Base-by-base conservation (phyloP, 495 filamentous ascomycete species). In the Penicillium arizonense region DNA sequence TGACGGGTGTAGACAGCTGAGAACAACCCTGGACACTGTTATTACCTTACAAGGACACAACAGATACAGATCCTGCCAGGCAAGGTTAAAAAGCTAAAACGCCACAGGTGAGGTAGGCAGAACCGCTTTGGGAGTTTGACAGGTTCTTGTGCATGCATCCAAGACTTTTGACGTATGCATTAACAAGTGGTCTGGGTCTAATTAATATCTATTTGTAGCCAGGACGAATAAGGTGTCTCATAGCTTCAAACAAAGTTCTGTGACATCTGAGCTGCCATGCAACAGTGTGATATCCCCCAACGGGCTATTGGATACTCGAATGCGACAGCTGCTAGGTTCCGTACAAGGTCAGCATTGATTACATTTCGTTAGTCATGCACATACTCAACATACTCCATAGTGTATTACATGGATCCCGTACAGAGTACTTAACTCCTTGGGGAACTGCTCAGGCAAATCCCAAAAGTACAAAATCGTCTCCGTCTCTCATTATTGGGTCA, bases 181-280 rank as follows among this genome's bases (percentile, higher is more conserved):
- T 32, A 20, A 34, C 43, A 44, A 41, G 20, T 39, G 44, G 43
- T 52, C 58, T 52, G 50, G 58, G 47, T 55, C 52, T 26, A 37
- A 35, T 56, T 21, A 5, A 45, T 21, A 50, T 28, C 23, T 26
- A 34, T 40, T 23, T 21, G 12, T 7, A 35, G 23, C 26, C 10
- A 24, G 24, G 24, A 9, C 16, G 37, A 52, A 51, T 40, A 13
- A 16, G 21, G 23, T 11, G n/a, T 2, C 3, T n/a, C 12, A 6
- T 26, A 12, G 4, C 3, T 0, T 37, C 10, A 42, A 55, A 54
- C 35, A 51, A 34, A 54, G 52, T 58, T 62, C 13, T 33, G 35
- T 56, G 47, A 57, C 52, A 61, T 45, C 44, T 48, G 55, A 51
- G 43, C 36, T 56, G 46, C 54, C 38, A 52, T 53, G 49, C 37